phyloP scores from a whole-genome alignment of 371 early-diverging fungal genomes.

The Lichtheimia hyalospora region DNA sequence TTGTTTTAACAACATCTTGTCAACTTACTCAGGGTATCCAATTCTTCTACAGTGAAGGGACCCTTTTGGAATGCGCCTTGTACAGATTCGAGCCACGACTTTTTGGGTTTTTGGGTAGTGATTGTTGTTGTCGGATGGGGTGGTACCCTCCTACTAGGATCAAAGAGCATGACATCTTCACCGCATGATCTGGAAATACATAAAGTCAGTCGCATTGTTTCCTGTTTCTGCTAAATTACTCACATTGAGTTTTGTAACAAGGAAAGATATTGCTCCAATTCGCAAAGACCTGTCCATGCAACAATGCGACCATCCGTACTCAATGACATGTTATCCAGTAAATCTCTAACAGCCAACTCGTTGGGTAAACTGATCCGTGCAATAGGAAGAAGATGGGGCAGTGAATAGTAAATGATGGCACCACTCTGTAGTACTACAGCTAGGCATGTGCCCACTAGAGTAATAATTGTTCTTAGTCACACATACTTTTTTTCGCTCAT shows the following conservation, averaged over 20 bases:
- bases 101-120: conserved; percentile 21
- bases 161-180: conserved; percentile 44
- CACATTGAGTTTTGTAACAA: conserved; percentile 32
- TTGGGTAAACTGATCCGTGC: conserved; percentile 9
- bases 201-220: no score
- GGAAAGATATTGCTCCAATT: conserved; percentile 41
- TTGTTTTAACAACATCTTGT: no score
- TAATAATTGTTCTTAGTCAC: neutral
- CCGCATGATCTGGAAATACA: conserved; percentile 19
- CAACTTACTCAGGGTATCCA: conserved; percentile 55
- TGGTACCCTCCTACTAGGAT: conserved; percentile 35
- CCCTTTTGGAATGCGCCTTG: conserved; percentile 45
- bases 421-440: conserved; percentile 25
- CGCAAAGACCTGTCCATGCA: conserved; percentile 45
- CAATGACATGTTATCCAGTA: conserved; percentile 31
- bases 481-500: no score
- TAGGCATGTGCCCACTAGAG: conserved; percentile 24
- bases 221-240: conserved; percentile 17
- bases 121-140: conserved; percentile 33
- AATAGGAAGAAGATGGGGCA: conserved; percentile 30
- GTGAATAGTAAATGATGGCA: conserved; percentile 19
- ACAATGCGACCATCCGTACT: conserved; percentile 51
- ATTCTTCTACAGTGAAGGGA: conserved; percentile 39
- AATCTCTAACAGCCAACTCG: conserved; percentile 1
- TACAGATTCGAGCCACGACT: conserved; percentile 51